A percentile compares a stretch with the other conserved stretches of the same genome.
phyloP scores from a whole-genome alignment of 768 basidiomycete genomes.

The Dacryopinax primogenitus region DNA sequence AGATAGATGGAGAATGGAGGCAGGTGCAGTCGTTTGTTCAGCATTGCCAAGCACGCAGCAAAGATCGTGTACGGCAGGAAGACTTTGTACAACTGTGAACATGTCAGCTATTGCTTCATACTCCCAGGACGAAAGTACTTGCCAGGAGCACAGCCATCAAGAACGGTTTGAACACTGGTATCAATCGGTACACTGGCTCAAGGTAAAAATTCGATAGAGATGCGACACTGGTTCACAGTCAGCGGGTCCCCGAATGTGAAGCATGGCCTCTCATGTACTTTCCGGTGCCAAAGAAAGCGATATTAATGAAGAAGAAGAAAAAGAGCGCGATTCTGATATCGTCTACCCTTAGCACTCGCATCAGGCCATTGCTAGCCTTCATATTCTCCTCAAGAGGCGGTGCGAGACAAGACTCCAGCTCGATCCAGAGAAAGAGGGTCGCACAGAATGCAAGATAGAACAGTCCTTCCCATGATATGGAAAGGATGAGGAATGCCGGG shows the following conservation, averaged over 20 bases:
- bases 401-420: slow-evolving; percentile 38
- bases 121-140: slow-evolving; percentile 14
- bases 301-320: slow-evolving; percentile 76
- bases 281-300: slow-evolving; percentile 76
- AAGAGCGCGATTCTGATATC: slow-evolving; percentile 65
- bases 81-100: slow-evolving; percentile 60
- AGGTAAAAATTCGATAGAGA: slow-evolving; percentile 84
- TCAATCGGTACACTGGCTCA: slow-evolving; percentile 74
- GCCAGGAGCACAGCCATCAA: slow-evolving; percentile 65
- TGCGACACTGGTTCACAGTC: slow-evolving; percentile 42
- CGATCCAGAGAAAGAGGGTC: slow-evolving; percentile 54
- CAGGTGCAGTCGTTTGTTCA: slow-evolving; percentile 52
- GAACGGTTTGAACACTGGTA: slow-evolving; percentile 76
- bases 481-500: slow-evolving; percentile 63
- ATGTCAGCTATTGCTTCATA: not conserved
- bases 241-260: slow-evolving; percentile 15
- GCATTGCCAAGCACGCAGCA: slow-evolving; percentile 50
- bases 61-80: slow-evolving; percentile 67
- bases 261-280: slow-evolving; percentile 48
- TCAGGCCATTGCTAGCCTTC: not conserved
- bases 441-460: slow-evolving; percentile 61
- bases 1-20: slow-evolving; percentile 74
- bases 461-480: slow-evolving; percentile 68
- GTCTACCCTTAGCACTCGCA: slow-evolving; percentile 26
- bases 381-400: not conserved